Conservation (phyloP, 106 monocot genomes). For the Cymbidium sinense region DNA sequence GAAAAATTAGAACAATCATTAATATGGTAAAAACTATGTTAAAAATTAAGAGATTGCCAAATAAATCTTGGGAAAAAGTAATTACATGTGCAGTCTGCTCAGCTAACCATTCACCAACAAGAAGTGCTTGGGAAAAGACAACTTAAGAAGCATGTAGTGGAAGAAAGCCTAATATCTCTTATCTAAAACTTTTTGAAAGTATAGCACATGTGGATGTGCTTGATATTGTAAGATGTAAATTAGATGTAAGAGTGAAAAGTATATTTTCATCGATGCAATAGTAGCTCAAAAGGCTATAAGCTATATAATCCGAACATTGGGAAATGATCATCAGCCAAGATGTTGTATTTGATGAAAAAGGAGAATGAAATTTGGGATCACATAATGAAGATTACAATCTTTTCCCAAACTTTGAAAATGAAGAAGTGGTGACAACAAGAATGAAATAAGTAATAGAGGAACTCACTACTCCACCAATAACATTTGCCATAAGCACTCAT, state of each 20-base stretch:
- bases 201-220: background rate
- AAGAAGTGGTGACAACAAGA: no score
- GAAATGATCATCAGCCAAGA: no score
- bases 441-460: no score
- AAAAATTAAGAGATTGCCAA: background rate
- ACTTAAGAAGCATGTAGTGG: background rate
- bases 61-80: background rate
- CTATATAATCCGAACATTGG: no score
- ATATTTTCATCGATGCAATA: no score
- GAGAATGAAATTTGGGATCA: no score
- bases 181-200: background rate
- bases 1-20: background rate
- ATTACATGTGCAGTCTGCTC: background rate
- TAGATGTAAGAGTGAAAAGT: background rate
- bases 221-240: background rate
- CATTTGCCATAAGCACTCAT: no score
- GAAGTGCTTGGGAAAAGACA: background rate
- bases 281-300: no score
- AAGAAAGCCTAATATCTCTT: background rate
- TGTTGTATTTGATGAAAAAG: no score
- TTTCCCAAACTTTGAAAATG: no score
- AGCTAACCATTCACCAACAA: background rate
- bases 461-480: no score
- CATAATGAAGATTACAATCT: no score
- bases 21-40: background rate